Evolutionary conservation across 805 yeast species (phyloP).

Genomic region (Saccharomycodes ludwigii): DNA sequence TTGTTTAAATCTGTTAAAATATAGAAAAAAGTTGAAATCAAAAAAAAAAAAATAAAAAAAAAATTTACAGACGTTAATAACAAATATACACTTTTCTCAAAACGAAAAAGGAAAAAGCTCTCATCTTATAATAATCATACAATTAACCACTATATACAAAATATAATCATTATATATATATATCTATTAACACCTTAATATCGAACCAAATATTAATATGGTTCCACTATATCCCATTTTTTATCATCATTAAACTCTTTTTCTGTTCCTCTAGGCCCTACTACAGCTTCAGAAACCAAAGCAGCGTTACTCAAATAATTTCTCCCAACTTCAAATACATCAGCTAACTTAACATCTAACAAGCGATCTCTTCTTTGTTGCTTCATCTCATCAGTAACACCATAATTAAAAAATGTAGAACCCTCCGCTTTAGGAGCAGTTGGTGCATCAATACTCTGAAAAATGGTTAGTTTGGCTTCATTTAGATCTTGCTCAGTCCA

Average conservation of each 20-base stretch:
- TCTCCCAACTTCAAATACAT: conserved; percentile 53
- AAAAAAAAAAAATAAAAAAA: too few relatives aligned
- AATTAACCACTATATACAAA: too few relatives aligned
- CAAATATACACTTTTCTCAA: too few relatives aligned
- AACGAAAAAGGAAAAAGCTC: too few relatives aligned
- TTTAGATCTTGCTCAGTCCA: conserved; percentile 61
- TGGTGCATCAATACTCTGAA: conserved; percentile 90
- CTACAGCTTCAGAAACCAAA: conserved; percentile 30
- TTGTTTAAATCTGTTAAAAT: too few relatives aligned
- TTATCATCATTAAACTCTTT: conserved; percentile 3
- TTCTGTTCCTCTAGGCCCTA: conserved; percentile 24
- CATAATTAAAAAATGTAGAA: conserved; percentile 46
- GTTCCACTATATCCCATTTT: too few relatives aligned
- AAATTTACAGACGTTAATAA: too few relatives aligned
- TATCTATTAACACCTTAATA: too few relatives aligned
- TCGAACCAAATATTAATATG: too few relatives aligned
- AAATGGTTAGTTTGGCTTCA: conserved; percentile 82
- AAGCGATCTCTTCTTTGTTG: conserved; percentile 69
- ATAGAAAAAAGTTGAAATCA: too few relatives aligned
- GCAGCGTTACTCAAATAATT: conserved; percentile 37
- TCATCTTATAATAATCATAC: too few relatives aligned
- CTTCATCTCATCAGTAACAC: conserved; percentile 64
- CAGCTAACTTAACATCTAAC: conserved; percentile 50
- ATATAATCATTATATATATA: too few relatives aligned
- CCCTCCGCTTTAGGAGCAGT: conserved; percentile 73